Conservation (phyloP, 1,284 basidiomycete genomes). For the Ganoderma boninense region DNA sequence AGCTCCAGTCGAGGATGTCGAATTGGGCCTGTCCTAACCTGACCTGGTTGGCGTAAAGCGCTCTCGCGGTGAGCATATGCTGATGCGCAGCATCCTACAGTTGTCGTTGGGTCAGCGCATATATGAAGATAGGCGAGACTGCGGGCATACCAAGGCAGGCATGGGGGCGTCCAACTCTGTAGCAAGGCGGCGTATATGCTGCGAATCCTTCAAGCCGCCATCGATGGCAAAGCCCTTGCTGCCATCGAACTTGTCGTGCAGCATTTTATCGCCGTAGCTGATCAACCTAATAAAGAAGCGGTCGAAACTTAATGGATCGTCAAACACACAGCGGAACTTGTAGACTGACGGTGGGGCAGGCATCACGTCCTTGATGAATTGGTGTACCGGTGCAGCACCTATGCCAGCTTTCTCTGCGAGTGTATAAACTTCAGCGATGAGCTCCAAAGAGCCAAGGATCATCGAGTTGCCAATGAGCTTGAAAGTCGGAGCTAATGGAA, state of each 20-base stretch:
- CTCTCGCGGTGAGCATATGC: constrained; percentile 82
- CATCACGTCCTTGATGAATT: constrained; percentile 54
- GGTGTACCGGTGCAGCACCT: constrained; percentile 51
- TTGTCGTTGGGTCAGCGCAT: not conserved
- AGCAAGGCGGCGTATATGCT: constrained; percentile 70
- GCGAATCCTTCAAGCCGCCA: constrained; percentile 88
- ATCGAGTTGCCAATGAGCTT: constrained; percentile 84
- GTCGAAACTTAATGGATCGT: constrained; percentile 30
- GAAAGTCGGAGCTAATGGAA: constrained; percentile 69
- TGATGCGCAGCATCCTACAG: constrained; percentile 75
- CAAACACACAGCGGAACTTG: constrained; percentile 9
- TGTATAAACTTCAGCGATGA: constrained; percentile 85
- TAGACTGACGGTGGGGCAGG: constrained; percentile 62
- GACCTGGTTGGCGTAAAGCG: constrained; percentile 61
- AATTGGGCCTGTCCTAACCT: constrained; percentile 49
- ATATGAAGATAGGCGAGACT: not conserved
- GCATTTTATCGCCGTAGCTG: constrained; percentile 74
- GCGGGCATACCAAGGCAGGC: constrained; percentile 64
- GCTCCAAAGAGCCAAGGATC: constrained; percentile 76
- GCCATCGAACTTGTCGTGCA: constrained; percentile 79
- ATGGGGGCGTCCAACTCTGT: constrained; percentile 79
- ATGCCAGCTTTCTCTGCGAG: constrained; percentile 88
- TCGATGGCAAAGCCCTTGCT: constrained; percentile 86
- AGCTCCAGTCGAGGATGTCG: constrained; percentile 77
- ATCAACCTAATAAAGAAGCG: constrained; percentile 49